Evolutionary conservation across 495 filamentous ascomycete genomes (phyloP), one percentile per base, ranked within the genome.

Genomic region (Penicillium arizonense): DNA sequence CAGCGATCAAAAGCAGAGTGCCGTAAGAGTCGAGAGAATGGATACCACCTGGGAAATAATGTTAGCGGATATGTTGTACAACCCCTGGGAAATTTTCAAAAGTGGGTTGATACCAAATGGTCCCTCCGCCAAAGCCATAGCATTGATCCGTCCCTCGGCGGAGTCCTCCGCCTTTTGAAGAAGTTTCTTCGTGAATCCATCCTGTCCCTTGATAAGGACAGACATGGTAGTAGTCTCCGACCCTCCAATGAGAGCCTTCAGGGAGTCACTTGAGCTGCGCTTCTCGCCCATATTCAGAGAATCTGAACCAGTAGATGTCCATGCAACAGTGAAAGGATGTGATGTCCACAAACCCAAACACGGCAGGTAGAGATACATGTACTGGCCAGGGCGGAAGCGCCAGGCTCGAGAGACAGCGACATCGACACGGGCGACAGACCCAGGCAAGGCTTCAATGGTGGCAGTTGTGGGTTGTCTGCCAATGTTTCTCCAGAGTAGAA

Each of bases 401-500:
- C 77, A 82, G 2, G 80, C 65, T 13, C 80, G 66, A 1, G 68
- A 68, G 9, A 82, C 65, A 9, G 74, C 64, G 21, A 82, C 71
- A 21, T 77, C 79, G 9, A 83, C 78, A 5, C 70, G 63, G 50
- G 72, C 69, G 47, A 81, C 66, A 56, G 75, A 67, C 58, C 80
- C 62, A 46, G 77, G 73, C 14, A 84, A 65, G 9, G 76, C 75
- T 55, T 84, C 78, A 37, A 82, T 68, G 0, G 65, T 77, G 28
- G 82, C 75, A 18, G 63, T 72, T 3, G 78, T 79, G 16, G 65
- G 64, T 8, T 62, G 60, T 37, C 64, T 65, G 35, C 70, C 64
- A 49, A 70, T 58, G 50, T 81, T 96, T 63, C 82, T 81, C 73
- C 90, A 93, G 26, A 79, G 45, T 6, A 83, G 55, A 24, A 73